Evolutionary conservation across 805 yeast genomes (phyloP).

Genomic region (Saturnispora dispora): DNA sequence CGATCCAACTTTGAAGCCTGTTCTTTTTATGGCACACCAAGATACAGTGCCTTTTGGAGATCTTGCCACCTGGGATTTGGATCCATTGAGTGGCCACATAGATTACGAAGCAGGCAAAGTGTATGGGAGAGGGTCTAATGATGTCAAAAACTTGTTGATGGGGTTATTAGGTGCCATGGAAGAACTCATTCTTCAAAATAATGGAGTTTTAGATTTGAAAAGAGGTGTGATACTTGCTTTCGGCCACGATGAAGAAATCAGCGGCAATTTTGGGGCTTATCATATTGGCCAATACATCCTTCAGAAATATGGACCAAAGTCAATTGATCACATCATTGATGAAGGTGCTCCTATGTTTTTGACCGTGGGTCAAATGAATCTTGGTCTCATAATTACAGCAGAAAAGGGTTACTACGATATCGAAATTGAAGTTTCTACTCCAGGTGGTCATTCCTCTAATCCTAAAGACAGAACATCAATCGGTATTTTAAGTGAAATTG

Average conservation of each 20-base stretch:
- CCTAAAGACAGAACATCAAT: constrained; percentile 68
- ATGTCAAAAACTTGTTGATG: constrained; percentile 61
- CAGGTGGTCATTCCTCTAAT: constrained; percentile 51
- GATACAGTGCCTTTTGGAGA: constrained; percentile 75
- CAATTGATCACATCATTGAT: constrained; percentile 53
- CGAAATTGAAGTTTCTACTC: constrained; percentile 42
- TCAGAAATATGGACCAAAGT: constrained; percentile 49
- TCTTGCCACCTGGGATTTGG: constrained; percentile 49
- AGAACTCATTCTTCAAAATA: constrained; percentile 37
- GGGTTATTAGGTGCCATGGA: constrained; percentile 61
- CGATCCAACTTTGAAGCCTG: constrained; percentile 43
- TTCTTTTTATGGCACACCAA: constrained; percentile 66
- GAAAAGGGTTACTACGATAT: constrained; percentile 36
- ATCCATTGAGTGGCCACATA: constrained; percentile 49
- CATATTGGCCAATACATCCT: constrained; percentile 37
- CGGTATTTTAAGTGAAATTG: constrained; percentile 57
- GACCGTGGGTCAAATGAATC: constrained; percentile 27
- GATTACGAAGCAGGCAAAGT: constrained; percentile 53
- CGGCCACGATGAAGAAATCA: constrained; percentile 75
- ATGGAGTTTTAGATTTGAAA: constrained; percentile 33
- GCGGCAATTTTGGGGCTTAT: constrained; percentile 55
- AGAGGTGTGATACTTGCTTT: constrained; percentile 57
- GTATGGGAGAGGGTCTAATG: constrained; percentile 74
- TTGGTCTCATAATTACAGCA: constrained; percentile 39
- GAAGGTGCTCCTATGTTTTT: constrained; percentile 33